Base-by-base conservation (phyloP, 2,329 filamentous ascomycete genomes). In the Penicillium sp. region DNA sequence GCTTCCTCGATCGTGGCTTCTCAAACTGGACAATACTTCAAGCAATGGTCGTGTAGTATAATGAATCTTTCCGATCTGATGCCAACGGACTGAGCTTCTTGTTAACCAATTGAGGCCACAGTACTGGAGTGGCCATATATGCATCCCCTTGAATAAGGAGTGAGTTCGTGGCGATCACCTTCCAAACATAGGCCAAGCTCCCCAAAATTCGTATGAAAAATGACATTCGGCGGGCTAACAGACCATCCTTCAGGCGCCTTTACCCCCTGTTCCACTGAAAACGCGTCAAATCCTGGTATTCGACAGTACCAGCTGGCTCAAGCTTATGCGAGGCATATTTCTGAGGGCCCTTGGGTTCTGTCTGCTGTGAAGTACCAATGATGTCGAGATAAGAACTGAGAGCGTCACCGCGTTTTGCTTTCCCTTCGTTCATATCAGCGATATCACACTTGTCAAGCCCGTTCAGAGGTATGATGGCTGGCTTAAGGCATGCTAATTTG, bases 141-240 rank as follows among this genome's bases (percentile, higher is more conserved):
- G 17, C 6, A 22, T 56, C 28, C 54, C 51, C 57, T 26, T 59
- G 42, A 5, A 42, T 24, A 26, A 56, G 58, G 38, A 40, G 51
- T 3, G 47, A 2, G 5, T 30, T 28, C 0, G 40, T 61, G n/a
- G 50, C 49, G n/a, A 53, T 44, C 3, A 24, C 17, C n/a, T 28
- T 42, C 12, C 9, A 13, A 2, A 12, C 22, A 38, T 17, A 19
- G 40, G 7, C 26, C 24, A 5, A 49, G n/a, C 4, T 50, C 42
- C 26, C 12, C n/a, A 53, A 24, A 24, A 30, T 8, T 22, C 19
- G 6, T 19, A 17, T 40, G 35, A 33, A 24, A 7, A 38, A 54
- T 26, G 19, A 54, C 13, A 6, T 40, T n/a, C 8, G 35, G 9
- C 7, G 10, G 17, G 9, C 24, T 38, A 24, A 40, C 13, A 54